Evolutionary conservation across 331 rosid genomes (phyloP).

Genomic region (Erythrophleum ivorense): DNA sequence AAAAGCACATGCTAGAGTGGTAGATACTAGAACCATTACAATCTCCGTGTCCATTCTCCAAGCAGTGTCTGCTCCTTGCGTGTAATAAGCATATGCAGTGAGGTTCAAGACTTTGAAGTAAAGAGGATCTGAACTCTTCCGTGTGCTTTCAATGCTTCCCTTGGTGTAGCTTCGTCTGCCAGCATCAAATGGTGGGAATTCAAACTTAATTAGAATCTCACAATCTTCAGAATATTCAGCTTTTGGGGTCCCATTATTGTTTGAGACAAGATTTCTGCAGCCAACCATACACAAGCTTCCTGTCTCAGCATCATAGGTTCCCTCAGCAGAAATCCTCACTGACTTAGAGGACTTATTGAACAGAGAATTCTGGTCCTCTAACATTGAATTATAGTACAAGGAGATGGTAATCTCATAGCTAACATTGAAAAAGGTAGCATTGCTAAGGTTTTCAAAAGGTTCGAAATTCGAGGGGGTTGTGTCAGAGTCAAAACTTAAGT

Average conservation of each 20-base stretch:
- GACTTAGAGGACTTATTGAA: not conserved
- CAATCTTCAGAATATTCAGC: conserved; percentile 42
- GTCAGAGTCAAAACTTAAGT: not conserved
- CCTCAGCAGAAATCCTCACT: conserved; percentile 49
- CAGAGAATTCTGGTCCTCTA: conserved; percentile 4
- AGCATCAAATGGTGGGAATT: conserved; percentile 38
- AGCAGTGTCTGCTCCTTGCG: conserved; percentile 23
- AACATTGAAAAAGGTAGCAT: conserved; percentile 15
- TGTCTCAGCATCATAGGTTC: conserved; percentile 49
- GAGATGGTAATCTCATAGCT: conserved; percentile 41
- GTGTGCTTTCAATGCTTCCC: conserved; percentile 56
- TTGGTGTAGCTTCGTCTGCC: conserved; percentile 3
- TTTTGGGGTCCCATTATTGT: conserved; percentile 2
- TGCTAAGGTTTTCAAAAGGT: not conserved
- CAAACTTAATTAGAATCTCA: conserved; percentile 48
- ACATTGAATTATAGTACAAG: not conserved
- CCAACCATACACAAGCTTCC: conserved; percentile 66
- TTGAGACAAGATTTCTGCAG: conserved; percentile 39
- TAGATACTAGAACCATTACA: conserved; percentile 50
- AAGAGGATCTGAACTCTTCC: conserved; percentile 45
- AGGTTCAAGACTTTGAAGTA: conserved; percentile 48
- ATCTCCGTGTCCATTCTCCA: conserved; percentile 50
- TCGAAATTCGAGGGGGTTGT: not conserved
- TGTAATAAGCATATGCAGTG: conserved; percentile 25
- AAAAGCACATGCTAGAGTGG: conserved; percentile 51